A percentile compares a stretch with the other conserved stretches of the same genome.
Evolutionary conservation across 2,329 filamentous ascomycete species (phyloP).

Genomic region (Aureobasidium sp.): DNA sequence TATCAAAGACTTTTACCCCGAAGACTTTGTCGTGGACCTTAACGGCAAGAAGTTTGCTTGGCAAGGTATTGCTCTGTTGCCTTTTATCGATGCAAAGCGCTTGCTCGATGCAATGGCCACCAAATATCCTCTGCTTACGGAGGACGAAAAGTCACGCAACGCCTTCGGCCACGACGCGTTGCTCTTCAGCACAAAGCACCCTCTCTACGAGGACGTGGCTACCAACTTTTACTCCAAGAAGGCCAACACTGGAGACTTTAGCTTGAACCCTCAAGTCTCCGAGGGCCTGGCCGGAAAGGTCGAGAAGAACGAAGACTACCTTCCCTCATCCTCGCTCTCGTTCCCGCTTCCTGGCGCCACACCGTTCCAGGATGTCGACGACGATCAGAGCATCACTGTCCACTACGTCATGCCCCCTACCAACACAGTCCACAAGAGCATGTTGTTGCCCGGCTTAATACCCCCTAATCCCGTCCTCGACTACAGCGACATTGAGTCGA

Average conservation of each 20-base stretch:
- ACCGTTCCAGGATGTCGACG: conserved; percentile 61
- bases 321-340: conserved; percentile 73
- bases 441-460: conserved; percentile 79
- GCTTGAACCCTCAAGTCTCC: conserved; percentile 67
- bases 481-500: conserved; percentile 65
- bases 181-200: conserved; percentile 75
- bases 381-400: conserved; percentile 83
- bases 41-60: conserved; percentile 99
- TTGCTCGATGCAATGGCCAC: conserved; percentile 74
- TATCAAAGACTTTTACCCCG: conserved; percentile 96
- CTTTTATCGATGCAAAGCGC: conserved; percentile 91
- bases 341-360: conserved; percentile 70
- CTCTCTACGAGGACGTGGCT: conserved; percentile 78
- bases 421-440: conserved; percentile 76
- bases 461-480: conserved; percentile 66
- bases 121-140: conserved; percentile 71
- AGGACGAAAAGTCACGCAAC: conserved; percentile 74
- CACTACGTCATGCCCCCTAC: conserved; percentile 75
- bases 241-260: conserved; percentile 58
- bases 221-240: conserved; percentile 90
- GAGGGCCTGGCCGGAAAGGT: conserved; percentile 74
- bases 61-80: conserved; percentile 89
- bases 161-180: conserved; percentile 72
- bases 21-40: conserved; percentile 85
- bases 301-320: conserved; percentile 73